Percentiles rank a stretch among this genome's conserved stretches.
These are phyloP conservation scores for Henckelia pumila DNA, from an alignment of 257 asterid genomes.

Conservation along the genomic window DNA sequence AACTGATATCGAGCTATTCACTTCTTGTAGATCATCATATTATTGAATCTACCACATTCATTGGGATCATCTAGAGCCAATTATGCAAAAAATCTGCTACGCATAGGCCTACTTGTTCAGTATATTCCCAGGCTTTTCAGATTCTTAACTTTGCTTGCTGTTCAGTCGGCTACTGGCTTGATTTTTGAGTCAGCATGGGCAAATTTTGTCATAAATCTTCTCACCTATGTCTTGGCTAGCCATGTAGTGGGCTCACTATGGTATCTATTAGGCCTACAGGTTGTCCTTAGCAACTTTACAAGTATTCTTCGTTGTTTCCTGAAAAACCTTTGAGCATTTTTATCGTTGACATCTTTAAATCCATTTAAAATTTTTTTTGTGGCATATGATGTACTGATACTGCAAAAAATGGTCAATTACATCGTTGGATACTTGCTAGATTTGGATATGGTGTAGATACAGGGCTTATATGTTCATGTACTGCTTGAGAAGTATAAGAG, in stretches of 20 bases:
- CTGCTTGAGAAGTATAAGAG: not conserved
- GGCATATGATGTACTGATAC: slow-evolving; percentile 1
- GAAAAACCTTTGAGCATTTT: not conserved
- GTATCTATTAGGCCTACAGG: slow-evolving; percentile 91
- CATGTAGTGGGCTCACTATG: slow-evolving; percentile 92
- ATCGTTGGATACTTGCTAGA: not conserved
- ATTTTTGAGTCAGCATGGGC: slow-evolving; percentile 88
- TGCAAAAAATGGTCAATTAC: not conserved
- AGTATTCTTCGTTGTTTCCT: slow-evolving; percentile 6
- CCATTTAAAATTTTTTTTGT: not conserved
- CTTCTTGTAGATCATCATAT: slow-evolving; percentile 59
- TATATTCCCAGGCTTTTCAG: slow-evolving; percentile 71
- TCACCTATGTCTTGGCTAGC: slow-evolving; percentile 66
- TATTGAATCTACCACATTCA: slow-evolving; percentile 47
- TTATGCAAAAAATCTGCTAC: slow-evolving; percentile 57
- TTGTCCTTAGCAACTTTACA: slow-evolving; percentile 15
- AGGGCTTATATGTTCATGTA: not conserved
- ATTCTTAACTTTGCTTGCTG: slow-evolving; percentile 69
- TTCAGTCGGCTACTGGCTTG: slow-evolving; percentile 78
- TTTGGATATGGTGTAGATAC: not conserved
- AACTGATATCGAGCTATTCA: slow-evolving; percentile 14
- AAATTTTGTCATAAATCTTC: slow-evolving; percentile 71
- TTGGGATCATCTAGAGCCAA: slow-evolving; percentile 55
- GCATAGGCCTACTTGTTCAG: slow-evolving; percentile 64
- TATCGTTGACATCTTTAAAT: not conserved